These are phyloP conservation scores for Heritiera littoralis DNA, from an alignment of 345 rosid species.

Conservation along the genomic window DNA sequence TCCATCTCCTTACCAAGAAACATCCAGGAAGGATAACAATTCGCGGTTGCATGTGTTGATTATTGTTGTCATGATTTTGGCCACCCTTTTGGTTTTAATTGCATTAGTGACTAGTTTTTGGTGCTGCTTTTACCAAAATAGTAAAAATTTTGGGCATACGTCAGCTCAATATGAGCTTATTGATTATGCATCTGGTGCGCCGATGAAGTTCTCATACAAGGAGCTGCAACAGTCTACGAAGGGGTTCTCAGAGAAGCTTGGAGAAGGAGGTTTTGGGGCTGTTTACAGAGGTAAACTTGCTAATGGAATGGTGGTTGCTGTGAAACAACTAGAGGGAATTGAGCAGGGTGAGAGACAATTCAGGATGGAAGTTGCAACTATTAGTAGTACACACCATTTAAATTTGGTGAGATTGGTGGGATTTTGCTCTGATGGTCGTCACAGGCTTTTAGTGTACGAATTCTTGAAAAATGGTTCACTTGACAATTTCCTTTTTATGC, in stretches of 20 bases:
- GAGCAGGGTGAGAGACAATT: slow-evolving; percentile 67
- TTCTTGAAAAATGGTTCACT: slow-evolving; percentile 67
- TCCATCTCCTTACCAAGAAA: slow-evolving; percentile 23
- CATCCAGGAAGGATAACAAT: slow-evolving; percentile 20
- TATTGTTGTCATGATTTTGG: slow-evolving; percentile 35
- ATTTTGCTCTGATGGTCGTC: slow-evolving; percentile 62
- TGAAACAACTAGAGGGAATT: slow-evolving; percentile 61
- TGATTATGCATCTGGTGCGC: slow-evolving; percentile 67
- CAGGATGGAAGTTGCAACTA: slow-evolving; percentile 69
- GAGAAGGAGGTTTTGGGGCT: slow-evolving; percentile 66
- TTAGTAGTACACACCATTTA: slow-evolving; percentile 71
- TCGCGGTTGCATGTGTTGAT: slow-evolving; percentile 39
- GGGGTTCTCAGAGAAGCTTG: slow-evolving; percentile 54
- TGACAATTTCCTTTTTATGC: slow-evolving; percentile 50
- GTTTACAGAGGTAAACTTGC: slow-evolving; percentile 57
- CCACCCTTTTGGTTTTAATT: slow-evolving; percentile 35
- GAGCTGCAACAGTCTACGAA: slow-evolving; percentile 54
- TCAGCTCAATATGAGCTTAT: slow-evolving; percentile 51
- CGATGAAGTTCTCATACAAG: slow-evolving; percentile 52
- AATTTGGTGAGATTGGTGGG: slow-evolving; percentile 64
- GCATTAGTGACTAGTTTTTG: slow-evolving; percentile 45
- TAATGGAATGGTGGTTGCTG: slow-evolving; percentile 50
- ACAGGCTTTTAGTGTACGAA: slow-evolving; percentile 66
- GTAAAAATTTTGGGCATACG: slow-evolving; percentile 37
- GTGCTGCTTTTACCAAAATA: slow-evolving; percentile 53